Conservation (phyloP, 805 yeast genomes). For the Hanseniaspora clermontiae region DNA sequence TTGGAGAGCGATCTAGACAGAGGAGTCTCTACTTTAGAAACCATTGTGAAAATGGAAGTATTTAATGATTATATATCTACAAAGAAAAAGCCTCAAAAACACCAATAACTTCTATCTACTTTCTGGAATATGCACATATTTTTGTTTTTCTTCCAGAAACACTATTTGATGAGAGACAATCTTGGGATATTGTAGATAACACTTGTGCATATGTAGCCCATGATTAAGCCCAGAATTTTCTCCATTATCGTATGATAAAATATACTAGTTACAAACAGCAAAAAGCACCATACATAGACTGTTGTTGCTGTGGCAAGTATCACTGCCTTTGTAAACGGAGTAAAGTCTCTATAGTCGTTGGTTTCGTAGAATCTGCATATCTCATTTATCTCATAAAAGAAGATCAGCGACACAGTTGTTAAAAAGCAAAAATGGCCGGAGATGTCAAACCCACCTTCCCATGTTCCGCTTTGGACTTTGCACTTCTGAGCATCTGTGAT, state of each 20-base stretch:
- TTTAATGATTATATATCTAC: background rate
- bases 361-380: constrained; percentile 10
- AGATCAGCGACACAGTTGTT: constrained; percentile 32
- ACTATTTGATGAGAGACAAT: background rate
- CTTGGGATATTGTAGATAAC: constrained; percentile 31
- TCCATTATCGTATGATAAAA: constrained; percentile 74
- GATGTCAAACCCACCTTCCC: constrained; percentile 42
- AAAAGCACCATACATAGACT: constrained; percentile 40
- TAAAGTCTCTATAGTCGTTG: constrained; percentile 15
- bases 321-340: constrained; percentile 2
- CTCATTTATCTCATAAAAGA: constrained; percentile 28
- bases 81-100: background rate
- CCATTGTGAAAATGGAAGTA: constrained; percentile 1
- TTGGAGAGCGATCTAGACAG: background rate
- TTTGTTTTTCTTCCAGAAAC: background rate
- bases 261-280: constrained; percentile 57
- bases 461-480: constrained; percentile 26
- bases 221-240: constrained; percentile 53
- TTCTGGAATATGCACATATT: background rate
- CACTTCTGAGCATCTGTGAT: constrained; percentile 27
- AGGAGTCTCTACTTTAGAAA: background rate
- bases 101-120: background rate
- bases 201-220: constrained; percentile 45
- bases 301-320: constrained; percentile 5
- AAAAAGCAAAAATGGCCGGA: constrained; percentile 43